Evolutionary conservation across 306 rosid species (phyloP).

Genomic region (Fragaria vesca): DNA sequence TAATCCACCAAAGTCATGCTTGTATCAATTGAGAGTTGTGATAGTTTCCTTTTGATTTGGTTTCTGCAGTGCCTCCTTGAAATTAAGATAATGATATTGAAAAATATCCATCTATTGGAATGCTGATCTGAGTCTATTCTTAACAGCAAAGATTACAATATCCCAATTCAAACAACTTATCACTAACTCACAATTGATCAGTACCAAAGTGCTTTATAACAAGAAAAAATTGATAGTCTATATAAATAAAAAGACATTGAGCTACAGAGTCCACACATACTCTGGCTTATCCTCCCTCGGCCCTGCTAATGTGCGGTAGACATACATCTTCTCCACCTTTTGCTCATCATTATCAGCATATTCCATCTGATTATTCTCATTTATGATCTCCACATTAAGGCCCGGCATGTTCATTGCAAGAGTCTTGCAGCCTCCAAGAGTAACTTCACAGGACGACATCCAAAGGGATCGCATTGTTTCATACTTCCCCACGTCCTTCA

Average conservation of each 20-base stretch:
- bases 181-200: slow-evolving; percentile 28
- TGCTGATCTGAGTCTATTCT: slow-evolving; percentile 13
- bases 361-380: slow-evolving; percentile 53
- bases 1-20: background rate
- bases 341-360: slow-evolving; percentile 42
- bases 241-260: slow-evolving; percentile 20
- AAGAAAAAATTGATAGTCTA: slow-evolving; percentile 18
- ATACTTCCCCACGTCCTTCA: slow-evolving; percentile 89
- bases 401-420: slow-evolving; percentile 76
- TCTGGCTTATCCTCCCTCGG: slow-evolving; percentile 79
- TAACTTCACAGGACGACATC: slow-evolving; percentile 93
- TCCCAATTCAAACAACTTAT: slow-evolving; percentile 22
- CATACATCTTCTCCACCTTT: slow-evolving; percentile 79
- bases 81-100: background rate
- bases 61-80: background rate
- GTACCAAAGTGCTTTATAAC: slow-evolving; percentile 46
- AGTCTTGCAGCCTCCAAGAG: slow-evolving; percentile 75
- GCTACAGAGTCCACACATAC: slow-evolving; percentile 82
- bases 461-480: slow-evolving; percentile 99
- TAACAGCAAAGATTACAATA: slow-evolving; percentile 29
- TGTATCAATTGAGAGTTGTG: background rate
- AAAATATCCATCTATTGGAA: background rate
- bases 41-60: background rate
- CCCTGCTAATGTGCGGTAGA: slow-evolving; percentile 79
- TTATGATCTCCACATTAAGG: slow-evolving; percentile 84